A percentile compares a stretch with the other conserved stretches of the same genome.
phyloP scores from a whole-genome alignment of 805 yeast species.

The Saccharomycopsis fodiens region DNA sequence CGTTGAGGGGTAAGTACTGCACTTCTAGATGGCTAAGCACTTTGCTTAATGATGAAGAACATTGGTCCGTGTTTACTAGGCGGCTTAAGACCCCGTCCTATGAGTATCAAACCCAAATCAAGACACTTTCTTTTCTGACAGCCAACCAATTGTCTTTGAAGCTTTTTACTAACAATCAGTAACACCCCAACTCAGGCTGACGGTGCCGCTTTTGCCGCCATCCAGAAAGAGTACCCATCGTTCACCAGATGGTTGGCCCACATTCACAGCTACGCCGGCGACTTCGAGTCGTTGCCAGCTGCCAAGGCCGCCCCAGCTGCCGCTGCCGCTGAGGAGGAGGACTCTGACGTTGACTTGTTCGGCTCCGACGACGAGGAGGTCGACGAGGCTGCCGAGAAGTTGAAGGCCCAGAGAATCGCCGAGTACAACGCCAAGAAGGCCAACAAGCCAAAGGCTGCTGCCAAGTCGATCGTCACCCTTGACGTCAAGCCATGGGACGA shows the following conservation, averaged over 20 bases:
- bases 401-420: conserved; percentile 96
- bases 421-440: conserved; percentile 96
- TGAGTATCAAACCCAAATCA: conserved; percentile 66
- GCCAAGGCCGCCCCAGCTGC: conserved; percentile 42
- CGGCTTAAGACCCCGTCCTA: conserved; percentile 92
- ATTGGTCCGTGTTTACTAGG: conserved; percentile 98
- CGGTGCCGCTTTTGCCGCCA: conserved; percentile 89
- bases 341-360: conserved; percentile 86
- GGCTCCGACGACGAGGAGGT: conserved; percentile 88
- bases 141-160: conserved; percentile 1
- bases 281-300: conserved; percentile 76
- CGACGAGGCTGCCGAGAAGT: conserved; percentile 94
- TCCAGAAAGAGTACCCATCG: conserved; percentile 85
- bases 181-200: conserved; percentile 92
- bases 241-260: conserved; percentile 98
- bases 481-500: conserved; percentile 99
- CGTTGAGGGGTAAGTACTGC: conserved; percentile 20
- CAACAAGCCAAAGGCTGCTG: conserved; percentile 96
- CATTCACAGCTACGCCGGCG: conserved; percentile 87
- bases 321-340: conserved; percentile 67
- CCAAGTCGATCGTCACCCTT: conserved; percentile 92
- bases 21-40: neutral
- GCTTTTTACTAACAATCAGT: conserved; percentile 33
- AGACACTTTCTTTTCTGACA: conserved; percentile 38
- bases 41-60: conserved; percentile 50